Conservation (phyloP, 2,329 filamentous ascomycete genomes). For the Scedosporium apiospermum region DNA sequence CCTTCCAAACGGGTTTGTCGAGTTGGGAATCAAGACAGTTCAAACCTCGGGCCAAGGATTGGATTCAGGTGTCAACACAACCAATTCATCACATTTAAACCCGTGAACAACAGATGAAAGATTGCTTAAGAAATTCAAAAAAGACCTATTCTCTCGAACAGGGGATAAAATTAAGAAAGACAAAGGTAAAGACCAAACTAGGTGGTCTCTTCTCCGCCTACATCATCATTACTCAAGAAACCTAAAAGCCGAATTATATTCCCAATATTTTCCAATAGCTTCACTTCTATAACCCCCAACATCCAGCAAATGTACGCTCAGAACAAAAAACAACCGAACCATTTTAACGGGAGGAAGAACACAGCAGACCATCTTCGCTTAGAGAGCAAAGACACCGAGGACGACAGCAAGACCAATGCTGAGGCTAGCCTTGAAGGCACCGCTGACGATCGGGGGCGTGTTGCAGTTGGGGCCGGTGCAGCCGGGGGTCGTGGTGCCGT, state of each 20-base stretch:
- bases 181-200: not conserved
- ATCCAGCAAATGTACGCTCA: too few relatives aligned
- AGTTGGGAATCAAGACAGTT: too few relatives aligned
- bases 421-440: not conserved
- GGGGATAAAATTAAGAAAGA: not conserved
- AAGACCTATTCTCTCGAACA: not conserved
- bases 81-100: not conserved
- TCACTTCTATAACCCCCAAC: too few relatives aligned
- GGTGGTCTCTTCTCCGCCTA: not conserved
- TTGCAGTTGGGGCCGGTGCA: not conserved
- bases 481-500: not conserved
- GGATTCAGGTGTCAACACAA: not conserved
- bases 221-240: too few relatives aligned
- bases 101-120: not conserved
- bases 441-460: not conserved
- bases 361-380: not conserved
- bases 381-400: slow-evolving; percentile 1
- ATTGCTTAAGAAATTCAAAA: not conserved
- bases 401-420: slow-evolving; percentile 3
- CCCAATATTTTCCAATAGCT: too few relatives aligned
- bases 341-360: not conserved
- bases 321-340: not conserved
- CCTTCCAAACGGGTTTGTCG: too few relatives aligned
- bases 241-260: too few relatives aligned
- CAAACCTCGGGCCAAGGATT: too few relatives aligned